Evolutionary conservation across 176 grass and related monocot genomes (phyloP).

Genomic region (Panicum miliaceum): DNA sequence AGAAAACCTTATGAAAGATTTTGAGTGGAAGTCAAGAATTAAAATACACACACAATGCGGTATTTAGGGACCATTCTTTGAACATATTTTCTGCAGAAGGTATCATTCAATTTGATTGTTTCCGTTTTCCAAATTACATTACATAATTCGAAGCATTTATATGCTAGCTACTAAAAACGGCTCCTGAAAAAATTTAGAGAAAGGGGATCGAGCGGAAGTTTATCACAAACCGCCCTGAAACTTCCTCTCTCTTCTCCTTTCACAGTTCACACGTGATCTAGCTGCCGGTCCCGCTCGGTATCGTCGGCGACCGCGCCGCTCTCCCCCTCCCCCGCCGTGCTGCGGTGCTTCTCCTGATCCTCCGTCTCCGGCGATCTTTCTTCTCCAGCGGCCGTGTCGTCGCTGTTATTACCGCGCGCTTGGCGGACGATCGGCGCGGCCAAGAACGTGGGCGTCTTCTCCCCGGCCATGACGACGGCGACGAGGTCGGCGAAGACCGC

Average conservation of each 20-base stretch:
- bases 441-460: constrained; percentile 61
- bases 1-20: too few species aligned
- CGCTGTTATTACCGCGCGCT: not conserved
- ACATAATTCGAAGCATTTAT: too few species aligned
- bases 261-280: not conserved
- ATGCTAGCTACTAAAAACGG: too few species aligned
- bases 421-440: constrained; percentile 50
- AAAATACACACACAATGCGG: too few species aligned
- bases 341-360: not conserved
- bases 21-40: not conserved
- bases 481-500: constrained; percentile 31
- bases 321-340: not conserved
- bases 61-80: not conserved
- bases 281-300: not conserved
- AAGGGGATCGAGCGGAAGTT: not conserved
- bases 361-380: constrained; percentile 17
- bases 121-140: too few species aligned
- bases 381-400: not conserved
- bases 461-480: constrained; percentile 78
- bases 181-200: not conserved
- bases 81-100: not conserved
- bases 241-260: not conserved
- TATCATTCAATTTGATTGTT: not conserved
- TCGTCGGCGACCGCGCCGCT: not conserved
- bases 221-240: not conserved